Conservation (phyloP, 2,329 filamentous ascomycete species). For the Chalaropsis ovoidea region DNA sequence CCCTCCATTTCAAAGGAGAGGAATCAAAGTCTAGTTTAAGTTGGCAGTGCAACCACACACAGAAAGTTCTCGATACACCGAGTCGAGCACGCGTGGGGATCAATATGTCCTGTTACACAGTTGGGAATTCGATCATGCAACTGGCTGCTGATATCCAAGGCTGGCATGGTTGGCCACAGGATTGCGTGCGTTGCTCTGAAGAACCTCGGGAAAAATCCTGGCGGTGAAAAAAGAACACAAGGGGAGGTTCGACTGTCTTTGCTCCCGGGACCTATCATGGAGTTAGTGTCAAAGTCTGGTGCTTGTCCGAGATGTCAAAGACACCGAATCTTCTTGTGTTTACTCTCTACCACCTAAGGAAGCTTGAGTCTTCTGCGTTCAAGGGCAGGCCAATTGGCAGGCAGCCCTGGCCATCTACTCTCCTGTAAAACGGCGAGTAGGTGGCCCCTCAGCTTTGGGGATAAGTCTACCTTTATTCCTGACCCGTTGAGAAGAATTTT, state of each 20-base stretch:
- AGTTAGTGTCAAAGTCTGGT: conserved; percentile 89
- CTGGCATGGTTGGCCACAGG: background rate
- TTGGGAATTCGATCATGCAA: background rate
- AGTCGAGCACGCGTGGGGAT: conserved; percentile 26
- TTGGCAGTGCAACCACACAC: conserved; percentile 76
- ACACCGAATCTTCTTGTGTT: background rate
- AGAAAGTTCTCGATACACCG: conserved; percentile 42
- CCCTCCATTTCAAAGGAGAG: conserved; percentile 59
- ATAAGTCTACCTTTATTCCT: conserved; percentile 11
- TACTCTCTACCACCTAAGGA: background rate
- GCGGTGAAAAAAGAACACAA: conserved; percentile 21
- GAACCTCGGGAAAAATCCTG: conserved; percentile 22
- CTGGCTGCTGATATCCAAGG: background rate
- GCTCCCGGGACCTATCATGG: conserved; percentile 67
- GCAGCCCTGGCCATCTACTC: conserved; percentile 6
- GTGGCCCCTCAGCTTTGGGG: conserved; percentile 15
- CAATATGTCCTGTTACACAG: background rate
- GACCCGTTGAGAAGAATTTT: background rate
- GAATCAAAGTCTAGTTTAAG: conserved; percentile 89
- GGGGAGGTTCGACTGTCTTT: conserved; percentile 26
- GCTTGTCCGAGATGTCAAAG: conserved; percentile 57
- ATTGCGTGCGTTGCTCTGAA: conserved; percentile 26
- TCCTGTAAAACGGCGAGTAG: background rate
- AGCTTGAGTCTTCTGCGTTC: conserved; percentile 7
- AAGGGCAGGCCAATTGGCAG: conserved; percentile 10